Base-by-base conservation (phyloP, 306 rosid species). In the Dalbergia oliveri region DNA sequence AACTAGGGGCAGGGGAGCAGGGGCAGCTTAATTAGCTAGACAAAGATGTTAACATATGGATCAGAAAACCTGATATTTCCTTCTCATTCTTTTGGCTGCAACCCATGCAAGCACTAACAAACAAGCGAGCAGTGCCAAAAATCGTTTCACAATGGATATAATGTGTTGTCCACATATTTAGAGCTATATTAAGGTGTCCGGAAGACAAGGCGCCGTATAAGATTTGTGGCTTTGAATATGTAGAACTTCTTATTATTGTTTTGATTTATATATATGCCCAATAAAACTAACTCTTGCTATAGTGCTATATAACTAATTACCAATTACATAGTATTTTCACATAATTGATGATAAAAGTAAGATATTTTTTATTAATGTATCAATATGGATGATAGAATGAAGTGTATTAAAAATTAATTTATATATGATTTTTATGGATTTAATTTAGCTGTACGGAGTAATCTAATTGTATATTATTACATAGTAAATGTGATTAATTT, bases 191-290 rank as follows among this genome's bases (percentile, higher is more conserved):
- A 64, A 39, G 61, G n/a, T 71, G 64, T 66, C 82, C 69, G 18
- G 56, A 83, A 83, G 82, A 72, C 86, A 75, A 53, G 77, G 84
- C 65, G 74, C 80, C 79, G 84, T 83, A 54, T 79, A 51, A 50
- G 6, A 37, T 70, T 77, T 64, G 47, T 26, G 73, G 69, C 47
- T 33, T 69, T 56, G 39, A 82, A 69, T 79, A 18, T 39, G 9
- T 53, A 47, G 7, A 51, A 7, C 3, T 45, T 74, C 43, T 56
- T 34, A 51, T 26, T 26, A 26, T 2, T 26, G 1, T 5, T 44
- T 33, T 14, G 14, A 37, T 54, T 21, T 44, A 60, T 58, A 45
- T 45, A 59, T 73, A 43, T 43, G 11, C 9, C 47, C 47, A 43
- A 43, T 43, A 43, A 43, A 43, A 8, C 47, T 43, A 43, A 43